phyloP scores from a whole-genome alignment of 371 early-diverging fungal genomes.

The Gilbertella persicaria region DNA sequence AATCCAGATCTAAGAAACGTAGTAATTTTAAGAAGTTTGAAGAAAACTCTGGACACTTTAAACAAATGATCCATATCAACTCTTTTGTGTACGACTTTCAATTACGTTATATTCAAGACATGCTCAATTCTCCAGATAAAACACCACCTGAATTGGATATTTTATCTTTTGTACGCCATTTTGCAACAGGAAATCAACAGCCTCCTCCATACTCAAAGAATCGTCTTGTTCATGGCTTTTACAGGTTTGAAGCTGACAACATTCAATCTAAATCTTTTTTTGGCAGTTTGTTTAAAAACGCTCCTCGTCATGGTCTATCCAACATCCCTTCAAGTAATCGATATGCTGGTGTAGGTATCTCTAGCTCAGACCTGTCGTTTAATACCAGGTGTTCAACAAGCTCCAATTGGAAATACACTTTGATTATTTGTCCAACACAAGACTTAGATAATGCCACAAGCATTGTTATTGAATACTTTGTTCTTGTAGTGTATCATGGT shows the following conservation, averaged over 20 bases:
- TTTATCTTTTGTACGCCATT: constrained; percentile 59
- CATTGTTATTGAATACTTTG: constrained; percentile 37
- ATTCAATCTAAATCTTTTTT: constrained; percentile 52
- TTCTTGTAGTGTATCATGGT: constrained; percentile 38
- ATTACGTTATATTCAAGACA: constrained; percentile 61
- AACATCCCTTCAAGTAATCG: constrained; percentile 19
- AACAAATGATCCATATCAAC: constrained; percentile 74
- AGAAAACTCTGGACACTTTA: constrained; percentile 65
- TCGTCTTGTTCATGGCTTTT: constrained; percentile 59
- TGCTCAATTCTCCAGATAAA: constrained; percentile 42
- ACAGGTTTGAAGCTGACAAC: constrained; percentile 36
- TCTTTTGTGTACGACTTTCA: constrained; percentile 88
- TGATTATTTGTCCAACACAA: constrained; percentile 28
- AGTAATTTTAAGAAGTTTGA: constrained; percentile 58
- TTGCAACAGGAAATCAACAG: constrained; percentile 54
- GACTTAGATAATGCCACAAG: background rate
- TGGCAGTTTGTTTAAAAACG: constrained; percentile 71
- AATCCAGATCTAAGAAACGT: constrained; percentile 21
- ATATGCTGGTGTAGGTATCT: constrained; percentile 29
- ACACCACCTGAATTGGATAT: constrained; percentile 47
- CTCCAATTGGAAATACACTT: constrained; percentile 37
- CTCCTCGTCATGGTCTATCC: constrained; percentile 64
- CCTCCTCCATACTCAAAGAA: constrained; percentile 67
- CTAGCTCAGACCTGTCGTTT: constrained; percentile 35
- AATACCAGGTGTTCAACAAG: background rate